Evolutionary conservation across 2,329 filamentous ascomycete species (phyloP).

Genomic region (Dissoconium aciculare): DNA sequence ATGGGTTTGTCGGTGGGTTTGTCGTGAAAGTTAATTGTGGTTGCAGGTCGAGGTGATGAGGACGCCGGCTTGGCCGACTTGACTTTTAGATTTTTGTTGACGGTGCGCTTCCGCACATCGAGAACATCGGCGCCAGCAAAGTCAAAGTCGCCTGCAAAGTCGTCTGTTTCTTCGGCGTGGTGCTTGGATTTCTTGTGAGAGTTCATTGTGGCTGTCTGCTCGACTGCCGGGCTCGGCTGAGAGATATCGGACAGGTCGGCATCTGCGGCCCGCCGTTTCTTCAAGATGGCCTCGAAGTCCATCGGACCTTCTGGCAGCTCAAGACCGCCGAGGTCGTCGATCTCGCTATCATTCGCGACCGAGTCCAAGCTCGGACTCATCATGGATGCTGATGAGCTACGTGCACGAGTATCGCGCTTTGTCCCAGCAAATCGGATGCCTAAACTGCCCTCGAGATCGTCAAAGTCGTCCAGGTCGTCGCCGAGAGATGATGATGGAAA

Average conservation of each 20-base stretch:
- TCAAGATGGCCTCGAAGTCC: conserved; percentile 65
- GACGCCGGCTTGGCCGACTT: conserved; percentile 51
- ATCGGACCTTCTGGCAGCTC: conserved; percentile 70
- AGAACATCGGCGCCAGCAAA: conserved; percentile 65
- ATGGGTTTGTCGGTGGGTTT: conserved; percentile 36
- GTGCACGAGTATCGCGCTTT: conserved; percentile 57
- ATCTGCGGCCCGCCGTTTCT: conserved; percentile 47
- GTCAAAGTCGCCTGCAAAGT: conserved; percentile 76
- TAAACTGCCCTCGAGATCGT: conserved; percentile 86
- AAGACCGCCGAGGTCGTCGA: conserved; percentile 82
- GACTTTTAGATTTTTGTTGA: conserved; percentile 84
- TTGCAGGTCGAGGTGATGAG: conserved; percentile 57
- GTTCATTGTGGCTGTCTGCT: conserved; percentile 24
- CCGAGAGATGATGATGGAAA: conserved; percentile 20
- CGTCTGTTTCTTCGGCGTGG: conserved; percentile 39
- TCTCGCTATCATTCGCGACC: conserved; percentile 87
- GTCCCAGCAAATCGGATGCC: conserved; percentile 84
- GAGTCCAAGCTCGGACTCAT: conserved; percentile 88
- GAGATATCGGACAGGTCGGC: conserved; percentile 22
- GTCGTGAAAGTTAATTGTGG: conserved; percentile 83
- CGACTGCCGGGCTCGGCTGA: conserved; percentile 23
- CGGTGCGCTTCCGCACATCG: conserved; percentile 60
- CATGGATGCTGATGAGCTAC: conserved; percentile 75
- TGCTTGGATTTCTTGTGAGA: conserved; percentile 23
- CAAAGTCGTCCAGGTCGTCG: conserved; percentile 55